These are phyloP conservation scores for Trichoderma lentiforme DNA, from an alignment of 2,329 filamentous ascomycete genomes.

Conservation along the genomic window DNA sequence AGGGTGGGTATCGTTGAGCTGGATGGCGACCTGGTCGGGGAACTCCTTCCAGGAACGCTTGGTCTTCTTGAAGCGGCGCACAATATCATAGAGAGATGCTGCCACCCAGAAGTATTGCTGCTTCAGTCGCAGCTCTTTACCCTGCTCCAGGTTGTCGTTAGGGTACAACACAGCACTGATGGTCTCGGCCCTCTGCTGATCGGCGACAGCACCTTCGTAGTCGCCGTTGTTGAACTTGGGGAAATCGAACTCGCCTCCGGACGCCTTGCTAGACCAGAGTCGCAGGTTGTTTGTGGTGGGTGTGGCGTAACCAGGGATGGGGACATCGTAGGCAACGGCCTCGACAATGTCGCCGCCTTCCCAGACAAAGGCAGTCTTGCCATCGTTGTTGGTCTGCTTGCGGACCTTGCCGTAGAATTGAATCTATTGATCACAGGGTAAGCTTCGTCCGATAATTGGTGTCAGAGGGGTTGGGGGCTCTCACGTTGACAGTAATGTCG, in stretches of 20 bases:
- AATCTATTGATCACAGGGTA: constrained; percentile 46
- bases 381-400: constrained; percentile 70
- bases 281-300: constrained; percentile 93
- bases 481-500: constrained; percentile 85
- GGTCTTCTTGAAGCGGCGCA: constrained; percentile 96
- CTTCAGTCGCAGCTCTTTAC: constrained; percentile 95
- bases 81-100: constrained; percentile 91
- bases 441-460: neutral
- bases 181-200: constrained; percentile 97
- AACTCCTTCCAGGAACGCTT: constrained; percentile 90
- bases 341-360: constrained; percentile 90
- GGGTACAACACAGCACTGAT: constrained; percentile 97
- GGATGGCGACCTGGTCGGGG: constrained; percentile 90
- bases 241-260: constrained; percentile 97
- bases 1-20: constrained; percentile 96
- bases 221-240: constrained; percentile 99
- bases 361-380: constrained; percentile 74
- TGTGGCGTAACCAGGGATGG: constrained; percentile 86
- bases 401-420: constrained; percentile 90
- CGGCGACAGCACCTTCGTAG: constrained; percentile 96
- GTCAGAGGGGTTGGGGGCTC: constrained; percentile 23
- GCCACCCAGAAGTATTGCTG: constrained; percentile 99
- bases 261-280: constrained; percentile 96
- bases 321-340: constrained; percentile 90
- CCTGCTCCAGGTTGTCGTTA: constrained; percentile 93